Conservation (phyloP, 177 flowering plant species). For the Vitis hybrid region DNA sequence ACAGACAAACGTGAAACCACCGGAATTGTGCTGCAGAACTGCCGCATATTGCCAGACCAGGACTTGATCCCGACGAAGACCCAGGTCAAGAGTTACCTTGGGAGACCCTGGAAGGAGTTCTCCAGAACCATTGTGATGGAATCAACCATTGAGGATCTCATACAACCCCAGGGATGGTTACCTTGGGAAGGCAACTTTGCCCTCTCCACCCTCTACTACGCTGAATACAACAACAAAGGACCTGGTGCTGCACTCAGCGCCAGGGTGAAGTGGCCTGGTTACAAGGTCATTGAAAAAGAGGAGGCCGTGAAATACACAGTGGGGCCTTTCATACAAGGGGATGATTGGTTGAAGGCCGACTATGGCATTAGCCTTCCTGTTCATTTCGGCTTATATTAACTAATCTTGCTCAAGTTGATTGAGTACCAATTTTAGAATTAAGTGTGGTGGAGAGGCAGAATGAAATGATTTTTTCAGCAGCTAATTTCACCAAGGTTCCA, state of each 20-base stretch:
- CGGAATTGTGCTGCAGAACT: slow-evolving; percentile 52
- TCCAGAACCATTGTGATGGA: slow-evolving; percentile 62
- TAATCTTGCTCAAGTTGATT: no score
- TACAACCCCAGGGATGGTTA: slow-evolving; percentile 52
- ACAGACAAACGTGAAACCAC: slow-evolving; percentile 42
- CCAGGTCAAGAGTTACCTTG: slow-evolving; percentile 41
- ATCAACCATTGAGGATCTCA: slow-evolving; percentile 38
- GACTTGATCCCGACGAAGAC: slow-evolving; percentile 23
- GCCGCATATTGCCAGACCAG: slow-evolving; percentile 36
- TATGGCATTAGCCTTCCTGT: slow-evolving; percentile 33
- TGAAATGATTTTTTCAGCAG: no score
- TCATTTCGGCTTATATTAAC: slow-evolving; percentile 27
- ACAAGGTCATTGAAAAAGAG: slow-evolving; percentile 28
- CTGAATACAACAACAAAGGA: slow-evolving; percentile 53
- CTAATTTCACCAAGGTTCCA: no score
- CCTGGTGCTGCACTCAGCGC: slow-evolving; percentile 32
- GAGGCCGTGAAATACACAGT: slow-evolving; percentile 54
- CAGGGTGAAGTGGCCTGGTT: slow-evolving; percentile 57
- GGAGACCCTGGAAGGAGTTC: slow-evolving; percentile 61
- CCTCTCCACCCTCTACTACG: slow-evolving; percentile 43
- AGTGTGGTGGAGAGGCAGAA: no score
- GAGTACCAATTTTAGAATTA: no score
- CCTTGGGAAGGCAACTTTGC: slow-evolving; percentile 44
- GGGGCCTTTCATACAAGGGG: slow-evolving; percentile 49
- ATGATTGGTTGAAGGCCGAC: slow-evolving; percentile 39